Percentiles rank a stretch among this genome's conserved stretches.
These are phyloP conservation scores for Russula lepida DNA, from an alignment of 768 basidiomycete species.

Conservation along the genomic window DNA sequence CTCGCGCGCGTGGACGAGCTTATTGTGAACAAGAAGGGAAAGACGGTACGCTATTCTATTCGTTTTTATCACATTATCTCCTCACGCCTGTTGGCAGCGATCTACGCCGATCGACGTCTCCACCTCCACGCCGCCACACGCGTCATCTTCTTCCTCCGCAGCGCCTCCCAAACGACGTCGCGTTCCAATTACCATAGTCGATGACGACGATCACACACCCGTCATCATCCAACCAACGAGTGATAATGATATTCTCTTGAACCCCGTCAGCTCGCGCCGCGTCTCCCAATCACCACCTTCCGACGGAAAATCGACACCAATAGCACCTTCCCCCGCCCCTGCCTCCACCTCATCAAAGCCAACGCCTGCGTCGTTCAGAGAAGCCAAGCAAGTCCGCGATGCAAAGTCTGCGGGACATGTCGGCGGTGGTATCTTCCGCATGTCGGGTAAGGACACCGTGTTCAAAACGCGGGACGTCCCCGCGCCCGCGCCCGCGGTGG, in stretches of 20 bases:
- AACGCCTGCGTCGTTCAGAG: slow-evolving; percentile 39
- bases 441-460: slow-evolving; percentile 51
- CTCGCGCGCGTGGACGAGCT: slow-evolving; percentile 41
- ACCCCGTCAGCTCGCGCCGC: slow-evolving; percentile 20
- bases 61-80: background rate
- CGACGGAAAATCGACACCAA: background rate
- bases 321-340: slow-evolving; percentile 10
- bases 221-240: background rate
- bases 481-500: background rate
- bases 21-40: slow-evolving; percentile 32
- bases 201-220: slow-evolving; percentile 23
- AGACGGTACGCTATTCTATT: slow-evolving; percentile 7
- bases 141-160: background rate
- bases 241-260: slow-evolving; percentile 7
- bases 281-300: background rate
- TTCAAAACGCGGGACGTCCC: slow-evolving; percentile 33
- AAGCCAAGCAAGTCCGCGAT: slow-evolving; percentile 51
- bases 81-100: slow-evolving; percentile 22
- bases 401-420: slow-evolving; percentile 33
- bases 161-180: slow-evolving; percentile 38
- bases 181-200: slow-evolving; percentile 56
- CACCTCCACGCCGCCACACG: background rate
- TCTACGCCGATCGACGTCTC: slow-evolving; percentile 22
- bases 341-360: too few relatives aligned
- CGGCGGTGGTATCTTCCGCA: slow-evolving; percentile 67